Base-by-base conservation (phyloP, 352 stramenopile species). In the Blastocystis sp. region DNA sequence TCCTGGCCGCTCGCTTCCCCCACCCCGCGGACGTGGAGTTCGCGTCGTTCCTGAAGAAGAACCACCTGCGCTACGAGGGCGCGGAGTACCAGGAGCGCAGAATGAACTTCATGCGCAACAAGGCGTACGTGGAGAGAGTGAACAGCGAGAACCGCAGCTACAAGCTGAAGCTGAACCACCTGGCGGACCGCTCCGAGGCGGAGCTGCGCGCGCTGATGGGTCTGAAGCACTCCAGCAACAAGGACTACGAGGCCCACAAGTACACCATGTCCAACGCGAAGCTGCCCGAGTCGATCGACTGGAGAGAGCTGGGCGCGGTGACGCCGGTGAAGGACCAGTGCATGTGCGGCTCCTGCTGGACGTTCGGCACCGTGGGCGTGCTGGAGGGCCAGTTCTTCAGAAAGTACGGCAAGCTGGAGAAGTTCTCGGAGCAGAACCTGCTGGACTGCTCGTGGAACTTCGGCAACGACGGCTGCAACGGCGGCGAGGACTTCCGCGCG, bases 361-460 rank as follows among this genome's bases (percentile, higher is more conserved):
- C 93, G 14, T 97, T 95, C 69, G 70, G 70, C 24, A 90, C 90
- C 17, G 87, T 87, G 17, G 90, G 70, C 21, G 87, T 90, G 3
- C 78, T 92, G 43, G 90, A 92, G 62, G 90, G 89, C 3, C 76
- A 90, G 52, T 69, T 71, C 38, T 79, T 63, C 87, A 34, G 65
- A 3, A 89, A 89, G 65, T 71, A 87, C 42, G 77, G 70, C 21
- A 89, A 89, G 89, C 66, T 89, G 92, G 92, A 92, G 94, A 89
- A 57, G 54, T 68, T 96, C 70, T 95, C 93, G 54, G 92, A 96
- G 89, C 94, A 97, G 82, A 95, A 94, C 62, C 91, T 96, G 2
- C 90, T 97, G 45, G 94, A 97, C 87, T 97, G 94, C 91, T 95
- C 93, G 40, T 97, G 94, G 94, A 92, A 95, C 89, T 93, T 92